Conservation (phyloP, 192 early-diverging fungal genomes). For the Dimargaris cristalligena region DNA sequence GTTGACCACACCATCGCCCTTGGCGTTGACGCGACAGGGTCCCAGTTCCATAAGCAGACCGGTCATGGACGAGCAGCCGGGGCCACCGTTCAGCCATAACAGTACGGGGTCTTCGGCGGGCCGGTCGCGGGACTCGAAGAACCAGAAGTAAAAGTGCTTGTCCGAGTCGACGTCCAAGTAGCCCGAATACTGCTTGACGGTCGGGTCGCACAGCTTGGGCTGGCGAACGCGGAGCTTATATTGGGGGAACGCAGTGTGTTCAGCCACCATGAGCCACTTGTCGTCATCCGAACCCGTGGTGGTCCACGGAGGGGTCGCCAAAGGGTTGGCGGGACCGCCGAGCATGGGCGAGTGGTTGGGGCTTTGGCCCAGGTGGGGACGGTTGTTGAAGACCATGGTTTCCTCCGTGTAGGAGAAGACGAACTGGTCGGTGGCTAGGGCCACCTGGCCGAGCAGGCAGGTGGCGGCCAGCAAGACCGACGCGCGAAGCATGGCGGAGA, state of each 20-base stretch:
- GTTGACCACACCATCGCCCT: conserved; percentile 42
- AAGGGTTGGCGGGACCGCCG: background rate
- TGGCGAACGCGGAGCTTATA: conserved; percentile 58
- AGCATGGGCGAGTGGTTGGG: background rate
- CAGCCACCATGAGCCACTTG: background rate
- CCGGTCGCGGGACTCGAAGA: conserved; percentile 78
- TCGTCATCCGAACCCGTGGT: background rate
- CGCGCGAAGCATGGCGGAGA: too few relatives aligned
- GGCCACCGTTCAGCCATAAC: conserved; percentile 71
- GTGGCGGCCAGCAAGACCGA: background rate
- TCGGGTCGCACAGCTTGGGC: conserved; percentile 67
- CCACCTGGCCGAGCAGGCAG: background rate
- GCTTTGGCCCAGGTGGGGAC: background rate
- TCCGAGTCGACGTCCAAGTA: conserved; percentile 52
- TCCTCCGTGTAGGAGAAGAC: background rate
- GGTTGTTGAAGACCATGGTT: background rate
- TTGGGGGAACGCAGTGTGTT: conserved; percentile 40
- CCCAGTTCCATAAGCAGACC: conserved; percentile 71
- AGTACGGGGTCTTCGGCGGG: conserved; percentile 51
- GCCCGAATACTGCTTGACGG: conserved; percentile 78
- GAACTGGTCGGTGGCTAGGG: background rate
- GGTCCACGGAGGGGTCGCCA: background rate
- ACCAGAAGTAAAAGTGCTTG: conserved; percentile 89
- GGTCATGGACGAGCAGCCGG: conserved; percentile 65
- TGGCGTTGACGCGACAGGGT: conserved; percentile 68